Evolutionary conservation across 2,329 filamentous ascomycete genomes (phyloP), one percentile per base, ranked within the genome.

Genomic region (Setomelanomma holmii): DNA sequence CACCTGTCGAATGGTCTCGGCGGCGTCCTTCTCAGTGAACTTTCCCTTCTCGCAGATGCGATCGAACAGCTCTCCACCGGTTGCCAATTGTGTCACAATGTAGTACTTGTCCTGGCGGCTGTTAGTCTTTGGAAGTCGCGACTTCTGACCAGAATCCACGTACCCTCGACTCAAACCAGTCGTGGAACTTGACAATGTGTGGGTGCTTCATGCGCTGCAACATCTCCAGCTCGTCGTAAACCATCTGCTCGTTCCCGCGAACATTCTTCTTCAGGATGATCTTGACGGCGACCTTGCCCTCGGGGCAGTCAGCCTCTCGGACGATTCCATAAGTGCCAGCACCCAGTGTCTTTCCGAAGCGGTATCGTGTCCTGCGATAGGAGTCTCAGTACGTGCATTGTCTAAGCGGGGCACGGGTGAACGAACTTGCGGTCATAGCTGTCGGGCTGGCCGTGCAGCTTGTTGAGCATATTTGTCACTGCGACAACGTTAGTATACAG

Each of bases 191-290:
- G 78, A 99, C 95, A 74, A 99, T 99, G 77, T 98, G 91, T 46
- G 91, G 90, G 75, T 99, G 95, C 72, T 92, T 85, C 72, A 99
- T 86, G 53, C 86, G 86, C 78, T 97, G 92, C 60, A 99, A 84
- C 86, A 99, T 92, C 63, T 92, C 85, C 67, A 99, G 83, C 80
- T 99, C 95, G 75, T 99, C 95, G 75, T 96, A 95, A 35, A 99
- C 95, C 95, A 99, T 99, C 75, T 89, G 87, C 81, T 99, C 95
- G 69, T 98, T 98, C 61, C 93, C 93, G 76, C 93, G 96, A 74
- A 99, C 93, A 78, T 96, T 98, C 82, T 96, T 97, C 85, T 99
- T 99, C 71, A 98, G 82, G 76, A 99, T 99, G 75, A 99, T 98
- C 84, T 99, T 99, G 77, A 99, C 86, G 35, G 95, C 95, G 55